Evolutionary conservation across 2,329 filamentous ascomycete genomes (phyloP).

Genomic region (Fusarium keratoplasticum): DNA sequence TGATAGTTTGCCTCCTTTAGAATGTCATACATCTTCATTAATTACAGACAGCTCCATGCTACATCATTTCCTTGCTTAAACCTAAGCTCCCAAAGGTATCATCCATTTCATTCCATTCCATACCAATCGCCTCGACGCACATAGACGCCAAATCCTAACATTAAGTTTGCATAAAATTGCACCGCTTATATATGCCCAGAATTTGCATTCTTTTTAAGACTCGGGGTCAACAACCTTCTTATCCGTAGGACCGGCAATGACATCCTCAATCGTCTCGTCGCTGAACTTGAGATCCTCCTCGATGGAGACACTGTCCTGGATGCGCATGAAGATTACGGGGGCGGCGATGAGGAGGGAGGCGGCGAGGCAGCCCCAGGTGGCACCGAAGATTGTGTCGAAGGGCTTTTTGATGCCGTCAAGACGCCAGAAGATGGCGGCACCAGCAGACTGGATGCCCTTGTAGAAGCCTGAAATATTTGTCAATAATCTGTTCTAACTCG

Average conservation of each 20-base stretch:
- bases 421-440: conserved; percentile 46
- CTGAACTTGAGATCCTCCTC: conserved; percentile 88
- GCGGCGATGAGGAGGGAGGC: conserved; percentile 79
- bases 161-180: conserved; percentile 18
- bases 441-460: conserved; percentile 61
- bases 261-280: conserved; percentile 83
- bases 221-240: conserved; percentile 37
- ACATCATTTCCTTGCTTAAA: neutral
- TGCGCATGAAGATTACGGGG: conserved; percentile 80
- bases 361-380: conserved; percentile 78
- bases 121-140: neutral
- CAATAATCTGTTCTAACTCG: neutral
- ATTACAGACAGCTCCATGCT: neutral
- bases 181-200: neutral
- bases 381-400: conserved; percentile 78
- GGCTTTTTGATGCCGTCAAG: conserved; percentile 50
- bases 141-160: conserved; percentile 10
- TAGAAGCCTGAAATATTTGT: conserved; percentile 72
- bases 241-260: conserved; percentile 50
- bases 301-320: conserved; percentile 79
- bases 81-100: neutral
- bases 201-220: conserved; percentile 12
- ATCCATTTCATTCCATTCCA: neutral
- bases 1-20: neutral
- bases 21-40: neutral